These are phyloP conservation scores for Pseudonitzschia multiseries DNA, from an alignment of 108 stramenopile genomes.

Conservation along the genomic window DNA sequence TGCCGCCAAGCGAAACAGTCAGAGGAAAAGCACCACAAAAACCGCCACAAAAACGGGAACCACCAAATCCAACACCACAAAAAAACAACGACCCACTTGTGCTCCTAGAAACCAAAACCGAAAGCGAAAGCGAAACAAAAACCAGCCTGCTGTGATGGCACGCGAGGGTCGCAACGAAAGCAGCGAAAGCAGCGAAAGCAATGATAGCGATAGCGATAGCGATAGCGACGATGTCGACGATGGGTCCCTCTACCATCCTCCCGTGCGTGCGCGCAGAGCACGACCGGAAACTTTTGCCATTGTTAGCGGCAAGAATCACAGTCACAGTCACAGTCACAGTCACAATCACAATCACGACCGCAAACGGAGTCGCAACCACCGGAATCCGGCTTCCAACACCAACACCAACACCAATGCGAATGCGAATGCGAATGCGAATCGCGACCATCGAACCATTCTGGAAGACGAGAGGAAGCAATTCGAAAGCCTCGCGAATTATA, in stretches of 20 bases:
- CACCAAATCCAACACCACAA: not conserved
- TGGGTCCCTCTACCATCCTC: slow-evolving; percentile 19
- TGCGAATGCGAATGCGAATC: not conserved
- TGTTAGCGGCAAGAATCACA: not conserved
- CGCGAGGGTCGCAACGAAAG: not conserved
- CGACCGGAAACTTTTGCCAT: slow-evolving; percentile 6
- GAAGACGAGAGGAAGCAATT: not conserved
- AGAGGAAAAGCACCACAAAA: too few relatives aligned
- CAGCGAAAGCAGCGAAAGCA: not conserved
- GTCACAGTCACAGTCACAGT: not conserved
- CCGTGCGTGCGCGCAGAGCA: not conserved
- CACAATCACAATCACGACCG: not conserved
- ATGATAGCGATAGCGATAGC: not conserved
- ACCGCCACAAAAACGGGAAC: too few relatives aligned
- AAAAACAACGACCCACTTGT: not conserved
- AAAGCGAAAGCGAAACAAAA: not conserved
- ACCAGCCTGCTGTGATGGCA: not conserved
- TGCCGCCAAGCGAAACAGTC: too few relatives aligned
- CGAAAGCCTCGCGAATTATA: not conserved
- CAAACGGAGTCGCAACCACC: not conserved
- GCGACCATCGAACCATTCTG: not conserved
- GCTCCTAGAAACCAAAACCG: not conserved
- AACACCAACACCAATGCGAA: not conserved
- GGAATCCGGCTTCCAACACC: not conserved
- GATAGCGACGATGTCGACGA: slow-evolving; percentile 25